A percentile compares a stretch with the other conserved stretches of the same genome.
These are phyloP conservation scores for Nakazawaea peltata DNA, from an alignment of 805 yeast genomes.

Conservation along the genomic window DNA sequence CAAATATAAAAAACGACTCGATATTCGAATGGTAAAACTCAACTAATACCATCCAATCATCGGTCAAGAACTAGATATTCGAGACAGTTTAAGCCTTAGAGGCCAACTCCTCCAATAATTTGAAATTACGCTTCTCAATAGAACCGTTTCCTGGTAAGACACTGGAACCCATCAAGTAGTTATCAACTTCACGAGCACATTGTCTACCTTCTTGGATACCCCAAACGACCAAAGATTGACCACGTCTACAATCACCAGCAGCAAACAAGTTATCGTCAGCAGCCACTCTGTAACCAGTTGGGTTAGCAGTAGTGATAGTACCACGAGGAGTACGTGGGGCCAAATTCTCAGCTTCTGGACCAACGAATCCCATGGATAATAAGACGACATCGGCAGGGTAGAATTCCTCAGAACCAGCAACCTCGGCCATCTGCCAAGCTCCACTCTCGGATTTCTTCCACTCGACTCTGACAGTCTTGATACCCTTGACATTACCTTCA, in stretches of 20 bases:
- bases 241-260: slow-evolving; percentile 99
- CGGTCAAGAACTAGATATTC: no score
- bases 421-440: slow-evolving; percentile 98
- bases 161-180: slow-evolving; percentile 66
- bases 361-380: slow-evolving; percentile 95
- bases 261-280: slow-evolving; percentile 68
- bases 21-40: no score
- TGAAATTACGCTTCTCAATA: slow-evolving; percentile 77
- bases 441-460: slow-evolving; percentile 95
- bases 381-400: slow-evolving; percentile 93
- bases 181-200: slow-evolving; percentile 92
- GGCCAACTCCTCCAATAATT: slow-evolving; percentile 69
- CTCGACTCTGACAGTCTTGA: slow-evolving; percentile 94
- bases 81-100: slow-evolving; percentile 37
- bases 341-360: slow-evolving; percentile 83
- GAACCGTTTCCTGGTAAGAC: slow-evolving; percentile 93
- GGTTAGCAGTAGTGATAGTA: slow-evolving; percentile 58
- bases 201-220: slow-evolving; percentile 99
- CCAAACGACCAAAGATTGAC: slow-evolving; percentile 97
- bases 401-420: slow-evolving; percentile 89
- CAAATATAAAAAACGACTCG: no score
- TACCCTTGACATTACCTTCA: slow-evolving; percentile 90
- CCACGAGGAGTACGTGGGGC: slow-evolving; percentile 76
- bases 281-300: slow-evolving; percentile 59
- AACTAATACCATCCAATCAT: no score